These are phyloP conservation scores for Mucor lusitanicus DNA, from an alignment of 371 early-diverging fungal species.

Conservation along the genomic window DNA sequence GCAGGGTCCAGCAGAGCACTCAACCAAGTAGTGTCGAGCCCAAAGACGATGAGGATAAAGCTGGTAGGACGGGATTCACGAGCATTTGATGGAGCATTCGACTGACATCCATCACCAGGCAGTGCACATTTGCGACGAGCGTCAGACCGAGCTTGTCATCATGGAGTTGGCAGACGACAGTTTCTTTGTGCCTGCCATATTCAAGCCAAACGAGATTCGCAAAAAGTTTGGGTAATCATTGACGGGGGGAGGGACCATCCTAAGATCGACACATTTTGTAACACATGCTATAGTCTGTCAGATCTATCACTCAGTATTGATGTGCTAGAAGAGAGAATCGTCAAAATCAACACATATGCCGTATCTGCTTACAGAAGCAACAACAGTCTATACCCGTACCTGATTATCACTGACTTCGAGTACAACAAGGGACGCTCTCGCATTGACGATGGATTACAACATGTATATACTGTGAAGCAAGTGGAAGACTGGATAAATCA, in stretches of 20 bases:
- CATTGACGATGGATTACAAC: not conserved
- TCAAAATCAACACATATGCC: not conserved
- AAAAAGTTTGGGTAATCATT: not conserved
- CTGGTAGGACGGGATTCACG: not conserved
- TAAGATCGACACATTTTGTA: not conserved
- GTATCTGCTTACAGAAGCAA: not conserved
- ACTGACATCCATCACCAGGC: not conserved
- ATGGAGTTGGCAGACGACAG: not conserved
- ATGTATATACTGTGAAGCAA: not conserved
- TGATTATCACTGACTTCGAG: not conserved
- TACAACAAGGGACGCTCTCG: not conserved
- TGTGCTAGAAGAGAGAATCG: not conserved
- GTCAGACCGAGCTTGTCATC: not conserved
- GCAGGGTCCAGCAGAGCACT: not conserved
- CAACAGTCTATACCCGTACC: not conserved
- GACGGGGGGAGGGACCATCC: not conserved
- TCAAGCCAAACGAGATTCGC: not conserved
- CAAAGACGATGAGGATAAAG: not conserved
- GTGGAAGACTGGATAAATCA: not conserved
- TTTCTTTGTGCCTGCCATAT: not conserved
- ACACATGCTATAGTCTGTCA: not conserved
- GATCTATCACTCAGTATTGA: not conserved
- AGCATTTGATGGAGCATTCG: not conserved
- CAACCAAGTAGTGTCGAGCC: not conserved
- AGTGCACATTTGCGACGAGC: not conserved